Evolutionary conservation across 345 rosid genomes (phyloP), one percentile per base, ranked within the genome.

Genomic region (Moricandia moricandioides): DNA sequence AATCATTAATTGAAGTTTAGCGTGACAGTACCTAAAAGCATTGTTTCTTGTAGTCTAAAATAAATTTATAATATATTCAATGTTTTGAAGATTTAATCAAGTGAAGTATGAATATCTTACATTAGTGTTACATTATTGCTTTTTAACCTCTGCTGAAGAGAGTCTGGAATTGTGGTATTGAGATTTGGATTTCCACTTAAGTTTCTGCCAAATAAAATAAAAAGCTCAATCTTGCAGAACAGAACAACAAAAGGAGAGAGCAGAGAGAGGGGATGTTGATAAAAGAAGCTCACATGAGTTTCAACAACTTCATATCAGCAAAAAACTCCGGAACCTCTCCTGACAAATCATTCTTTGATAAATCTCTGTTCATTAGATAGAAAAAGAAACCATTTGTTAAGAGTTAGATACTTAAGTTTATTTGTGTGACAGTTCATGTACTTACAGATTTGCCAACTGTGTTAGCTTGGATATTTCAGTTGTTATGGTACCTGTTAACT

Each of bases 391-490:
- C 0, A 12, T 37, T 40, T 37, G 43, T 37, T 3, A 9, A 21
- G 24, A 37, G 43, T 37, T 40, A 40, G 12, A 40, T 40, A 37
- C 1, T 40, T 3, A 40, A 40, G n/a, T 40, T 40, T 40, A 40
- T 11, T 10, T 13, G 47, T 40, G 31, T 29, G 31, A 29, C 31
- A 29, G n/a, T 40, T 40, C n/a, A 40, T 5, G 47, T 37, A 65
- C 87, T 80, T 71, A 86, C 89, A 84, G 14, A 40, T 70, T 51
- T 47, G 57, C 17, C 27, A 84, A 52, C 55, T 11, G 40, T 12
- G 70, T 59, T 37, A 84, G 83, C n/a, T 62, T 62, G 7, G 66
- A 60, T n/a, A 86, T 34, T 39, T 49, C 56, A 54, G 16, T 3
- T 12, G 84, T 5, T 67, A 84, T 76, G 8, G 51, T 33, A 27